Base-by-base conservation (phyloP, 306 rosid species). In the Alnus rubra region DNA sequence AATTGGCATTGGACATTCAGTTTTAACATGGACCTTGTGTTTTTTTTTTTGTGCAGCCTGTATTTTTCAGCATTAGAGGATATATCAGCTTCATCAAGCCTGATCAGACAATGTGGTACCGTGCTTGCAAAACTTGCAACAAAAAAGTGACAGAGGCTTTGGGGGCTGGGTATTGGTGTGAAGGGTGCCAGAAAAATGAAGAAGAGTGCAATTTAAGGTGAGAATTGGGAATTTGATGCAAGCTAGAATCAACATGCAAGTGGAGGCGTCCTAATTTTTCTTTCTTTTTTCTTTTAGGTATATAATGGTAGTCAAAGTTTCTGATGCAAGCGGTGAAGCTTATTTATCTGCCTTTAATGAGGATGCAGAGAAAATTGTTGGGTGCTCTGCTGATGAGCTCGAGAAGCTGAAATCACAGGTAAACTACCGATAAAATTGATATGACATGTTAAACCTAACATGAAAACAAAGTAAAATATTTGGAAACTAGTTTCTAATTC, bases 51-150 rank as follows among this genome's bases (percentile, higher is more conserved):
- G 28, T 33, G 68, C 88, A 92, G 99, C 94, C 99, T 11, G 89
- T 73, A 39, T 82, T 73, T 81, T 95, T 91, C 84, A 93, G 93
- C 72, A 50, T 91, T 10, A 93, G 87, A 87, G 98, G 85, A 10
- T 84, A 83, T 53, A 83, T 95, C 50, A 90, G 92, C 80, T 89
- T 74, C 31, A 86, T 95, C 56, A 93, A 59, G 83, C 90, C 96
- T 74, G 99, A 95, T 9, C 99, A 95, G 81, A 81, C 94, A 51
- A 89, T 93, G 96, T 95, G 94, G 97, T 95, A 95, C 74, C 92
- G 93, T 1, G 98, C 98, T 59, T 95, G 99, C 79, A 90, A 87
- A 84, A 88, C 88, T 31, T 95, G 99, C 84, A 93, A 89, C 81
- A 95, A 89, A 88, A 95, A 95, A 71, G 97, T 93, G 42, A 91